Base-by-base conservation (phyloP, 768 basidiomycete genomes). In the Daedaleopsis nitida region DNA sequence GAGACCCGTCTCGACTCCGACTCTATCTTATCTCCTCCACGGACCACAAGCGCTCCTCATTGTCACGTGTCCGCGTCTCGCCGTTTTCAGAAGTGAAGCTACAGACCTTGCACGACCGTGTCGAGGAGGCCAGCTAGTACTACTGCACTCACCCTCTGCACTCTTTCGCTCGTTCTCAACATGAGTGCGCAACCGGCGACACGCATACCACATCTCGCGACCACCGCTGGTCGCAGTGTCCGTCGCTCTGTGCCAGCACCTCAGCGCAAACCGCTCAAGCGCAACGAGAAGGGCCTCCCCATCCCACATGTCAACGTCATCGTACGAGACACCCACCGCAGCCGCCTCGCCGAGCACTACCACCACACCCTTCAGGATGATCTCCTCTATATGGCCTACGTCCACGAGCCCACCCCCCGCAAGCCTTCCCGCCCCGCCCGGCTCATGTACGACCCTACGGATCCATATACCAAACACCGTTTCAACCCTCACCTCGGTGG, bases 321-420 rank as follows among this genome's bases (percentile, higher is more conserved):
- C 68, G 77, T 88, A 38, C 87, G 88, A 69, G 86, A 92, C 69
- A 88, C 86, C 59, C 84, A 86, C 6, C 81, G 83, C 59, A 88
- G 84, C 64, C 86, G 96, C 44, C 82, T 94, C 57, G 79, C 81
- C 56, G 87, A 93, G 63, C 94, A 98, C 79, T 98, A 97, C 79
- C 72, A 91, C 74, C 76, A 78, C 42, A 88, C 94, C 10, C 81
- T 98, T 62, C 85, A 86, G 21, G 90, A 95, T 74, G 84, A 98
- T 77, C 80, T 95, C 67, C 86, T 98, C 83, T 99, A 99, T 82
- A 88, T 98, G 83, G 90, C 89, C 55, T 97, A 98, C 79, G 78
- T 83, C 52, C 96, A 98, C 75, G 81, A 87, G 67, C 75, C 79
- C 45, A 78, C 73, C n/a, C 75, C 81, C 6, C 82, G 80, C 49